A percentile compares a stretch with the other conserved stretches of the same genome.
These are phyloP conservation scores for Ostreobium quekettii DNA, from an alignment of 139 green algal genomes.

Conservation along the genomic window DNA sequence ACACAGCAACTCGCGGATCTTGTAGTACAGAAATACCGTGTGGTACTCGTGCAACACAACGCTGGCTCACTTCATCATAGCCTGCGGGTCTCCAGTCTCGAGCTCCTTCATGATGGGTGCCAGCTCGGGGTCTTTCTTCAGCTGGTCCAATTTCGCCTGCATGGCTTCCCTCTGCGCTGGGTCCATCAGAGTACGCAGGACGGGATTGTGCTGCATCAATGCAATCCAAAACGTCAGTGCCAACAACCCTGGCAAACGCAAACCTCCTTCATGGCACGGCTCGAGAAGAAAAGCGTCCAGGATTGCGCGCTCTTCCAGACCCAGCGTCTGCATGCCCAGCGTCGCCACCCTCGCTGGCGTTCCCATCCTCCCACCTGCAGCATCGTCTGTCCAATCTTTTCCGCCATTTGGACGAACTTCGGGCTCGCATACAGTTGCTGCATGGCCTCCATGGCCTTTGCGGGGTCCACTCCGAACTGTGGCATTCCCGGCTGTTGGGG, in stretches of 20 bases:
- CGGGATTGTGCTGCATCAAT: constrained; percentile 17
- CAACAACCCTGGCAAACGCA: too few relatives aligned
- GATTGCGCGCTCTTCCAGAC: too few relatives aligned
- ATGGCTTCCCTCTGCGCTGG: constrained; percentile 39
- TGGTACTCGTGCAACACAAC: too few relatives aligned
- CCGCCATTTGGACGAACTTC: constrained; percentile 73
- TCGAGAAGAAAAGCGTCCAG: too few relatives aligned
- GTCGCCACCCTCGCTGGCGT: too few relatives aligned
- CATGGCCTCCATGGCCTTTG: constrained; percentile 71
- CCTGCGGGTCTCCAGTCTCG: constrained; percentile 75
- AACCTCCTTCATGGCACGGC: too few relatives aligned
- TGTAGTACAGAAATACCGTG: too few relatives aligned
- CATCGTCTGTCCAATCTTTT: constrained; percentile 75
- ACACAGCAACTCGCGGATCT: too few relatives aligned
- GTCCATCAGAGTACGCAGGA: constrained; percentile 13
- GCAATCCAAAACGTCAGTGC: too few relatives aligned
- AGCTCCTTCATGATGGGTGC: constrained; percentile 87
- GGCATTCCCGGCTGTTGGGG: constrained; percentile 12
- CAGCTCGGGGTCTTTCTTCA: constrained; percentile 92
- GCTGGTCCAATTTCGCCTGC: constrained; percentile 48
- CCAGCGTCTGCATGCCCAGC: too few relatives aligned
- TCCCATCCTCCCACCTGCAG: constrained; percentile 65
- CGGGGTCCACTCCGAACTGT: constrained; percentile 20
- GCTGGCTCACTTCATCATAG: constrained; percentile 98
- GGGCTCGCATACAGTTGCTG: constrained; percentile 64